Base-by-base conservation (phyloP, 495 filamentous ascomycete species). In the Chaetomium cochliodes region DNA sequence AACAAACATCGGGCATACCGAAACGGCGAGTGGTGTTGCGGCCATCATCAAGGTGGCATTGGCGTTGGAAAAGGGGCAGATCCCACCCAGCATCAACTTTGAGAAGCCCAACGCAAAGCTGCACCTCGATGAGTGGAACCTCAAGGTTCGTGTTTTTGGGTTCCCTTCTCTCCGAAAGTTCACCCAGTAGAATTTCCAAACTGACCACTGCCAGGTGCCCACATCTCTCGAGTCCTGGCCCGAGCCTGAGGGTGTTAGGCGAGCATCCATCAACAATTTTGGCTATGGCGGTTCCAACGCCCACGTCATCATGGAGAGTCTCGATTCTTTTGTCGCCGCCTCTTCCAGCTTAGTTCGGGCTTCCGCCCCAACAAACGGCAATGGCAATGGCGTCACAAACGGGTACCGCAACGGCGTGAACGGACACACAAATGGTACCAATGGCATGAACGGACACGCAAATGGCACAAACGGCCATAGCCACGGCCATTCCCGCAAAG, bases 1-100 rank as follows among this genome's bases (percentile, higher is more conserved):
- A 55, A 74, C 75, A 0, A 82, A 81, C 51, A 72, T 81, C 12
- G 79, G 79, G 3, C 79, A 81, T 23, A 70, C 73, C 0, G 79
- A 82, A 44, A 72, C 74, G 1, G 73, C 74, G 3, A 78, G 76
- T 25, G 75, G 83, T 0, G 54, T 86, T 0, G 80, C 79, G 2
- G 76, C 70, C 5, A 39, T 85, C 25, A 79, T 85, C 66, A 85
- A 78, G 62, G 69, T 67, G 0, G 67, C 74, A 0, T 25, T 83
- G 52, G 64, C 67, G 16, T 33, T 85, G 11, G 80, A 85, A 52
- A 73, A 74, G 18, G 77, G 73, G 1, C 57, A 75, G 39, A 81
- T 86, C 33, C 80, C 77, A 3, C 75, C 79, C 6, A 78, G 67
- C 53, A 67, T 77, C 42, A 74, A 76, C 58, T 78, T 80, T 44